phyloP scores from a whole-genome alignment of 225 moss, liverwort and hornwort species.

The Anthoceros angustus region DNA sequence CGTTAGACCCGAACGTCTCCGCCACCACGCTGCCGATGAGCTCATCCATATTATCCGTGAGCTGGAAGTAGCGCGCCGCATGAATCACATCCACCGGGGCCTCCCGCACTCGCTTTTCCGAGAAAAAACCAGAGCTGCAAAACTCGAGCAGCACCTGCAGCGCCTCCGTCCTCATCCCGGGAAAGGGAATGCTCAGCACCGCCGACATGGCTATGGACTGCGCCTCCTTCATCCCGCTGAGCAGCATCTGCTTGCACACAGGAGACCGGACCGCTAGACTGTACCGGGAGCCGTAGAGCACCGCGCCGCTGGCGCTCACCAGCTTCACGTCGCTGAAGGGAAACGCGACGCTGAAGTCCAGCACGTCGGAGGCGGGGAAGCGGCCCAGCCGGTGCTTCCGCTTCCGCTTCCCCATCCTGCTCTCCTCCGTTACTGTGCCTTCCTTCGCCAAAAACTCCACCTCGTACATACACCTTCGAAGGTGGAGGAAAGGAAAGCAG shows the following conservation, averaged over 20 bases:
- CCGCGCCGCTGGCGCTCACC: not conserved
- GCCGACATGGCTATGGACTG: not conserved
- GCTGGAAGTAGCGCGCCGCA: not conserved
- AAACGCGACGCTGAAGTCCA: not conserved
- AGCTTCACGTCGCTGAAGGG: slow-evolving; percentile 2
- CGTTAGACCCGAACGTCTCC: not conserved
- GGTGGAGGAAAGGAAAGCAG: no score
- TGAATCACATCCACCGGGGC: not conserved
- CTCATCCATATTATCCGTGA: not conserved
- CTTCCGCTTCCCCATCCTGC: no score
- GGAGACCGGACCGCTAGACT: not conserved
- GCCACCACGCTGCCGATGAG: not conserved
- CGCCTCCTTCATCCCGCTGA: slow-evolving; percentile 4
- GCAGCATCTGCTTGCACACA: not conserved
- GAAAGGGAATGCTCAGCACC: not conserved
- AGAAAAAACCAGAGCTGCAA: not conserved
- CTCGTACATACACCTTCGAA: no score
- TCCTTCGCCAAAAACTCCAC: no score
- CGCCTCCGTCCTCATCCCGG: not conserved
- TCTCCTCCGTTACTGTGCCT: no score
- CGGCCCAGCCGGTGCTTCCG: not conserved
- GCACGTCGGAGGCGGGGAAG: not conserved
- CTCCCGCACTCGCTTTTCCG: not conserved
- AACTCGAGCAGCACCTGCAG: slow-evolving; percentile 2
- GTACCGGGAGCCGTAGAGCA: not conserved